A percentile compares a stretch with the other conserved stretches of the same genome.
phyloP scores from a whole-genome alignment of 2,329 filamentous ascomycete species.

The Ophiocordyceps polyrhachis-furcata region DNA sequence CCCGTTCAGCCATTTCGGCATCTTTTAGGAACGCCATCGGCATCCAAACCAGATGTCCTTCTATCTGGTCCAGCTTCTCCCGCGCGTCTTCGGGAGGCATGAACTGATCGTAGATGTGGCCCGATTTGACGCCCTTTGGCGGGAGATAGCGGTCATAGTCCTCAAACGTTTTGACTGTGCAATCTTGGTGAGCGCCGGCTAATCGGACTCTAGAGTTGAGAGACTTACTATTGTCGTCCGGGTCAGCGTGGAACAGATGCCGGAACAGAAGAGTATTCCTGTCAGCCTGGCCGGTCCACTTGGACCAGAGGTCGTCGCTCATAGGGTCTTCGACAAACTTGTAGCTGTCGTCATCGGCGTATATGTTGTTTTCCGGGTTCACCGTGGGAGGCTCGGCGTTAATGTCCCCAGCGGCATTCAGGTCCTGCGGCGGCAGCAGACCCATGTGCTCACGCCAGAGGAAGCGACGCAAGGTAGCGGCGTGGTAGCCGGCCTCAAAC shows the following conservation, averaged over 20 bases:
- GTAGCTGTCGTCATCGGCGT: conserved; percentile 40
- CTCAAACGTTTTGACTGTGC: conserved; percentile 60
- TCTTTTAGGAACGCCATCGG: conserved; percentile 74
- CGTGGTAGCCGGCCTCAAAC: conserved; percentile 65
- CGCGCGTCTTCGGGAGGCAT: conserved; percentile 55
- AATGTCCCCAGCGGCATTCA: conserved; percentile 45
- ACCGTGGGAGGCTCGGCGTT: conserved; percentile 57
- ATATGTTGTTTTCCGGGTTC: conserved; percentile 44
- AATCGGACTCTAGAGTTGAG: not conserved
- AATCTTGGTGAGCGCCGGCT: conserved; percentile 3
- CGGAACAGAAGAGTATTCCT: conserved; percentile 58
- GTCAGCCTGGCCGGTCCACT: conserved; percentile 51
- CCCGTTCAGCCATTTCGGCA: conserved; percentile 76
- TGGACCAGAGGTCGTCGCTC: conserved; percentile 43
- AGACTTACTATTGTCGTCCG: conserved; percentile 57
- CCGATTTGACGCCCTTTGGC: conserved; percentile 52
- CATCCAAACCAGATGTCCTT: conserved; percentile 89
- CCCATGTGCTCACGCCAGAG: conserved; percentile 87
- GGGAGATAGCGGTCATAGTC: conserved; percentile 72
- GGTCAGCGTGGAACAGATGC: conserved; percentile 74
- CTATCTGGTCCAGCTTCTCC: conserved; percentile 57
- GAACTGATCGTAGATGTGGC: conserved; percentile 72
- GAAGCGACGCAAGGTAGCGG: conserved; percentile 59
- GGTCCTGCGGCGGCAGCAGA: conserved; percentile 53
- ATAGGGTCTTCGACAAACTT: conserved; percentile 55